Conservation (phyloP, 768 basidiomycete genomes). For the Cystobasidium tubakii region DNA sequence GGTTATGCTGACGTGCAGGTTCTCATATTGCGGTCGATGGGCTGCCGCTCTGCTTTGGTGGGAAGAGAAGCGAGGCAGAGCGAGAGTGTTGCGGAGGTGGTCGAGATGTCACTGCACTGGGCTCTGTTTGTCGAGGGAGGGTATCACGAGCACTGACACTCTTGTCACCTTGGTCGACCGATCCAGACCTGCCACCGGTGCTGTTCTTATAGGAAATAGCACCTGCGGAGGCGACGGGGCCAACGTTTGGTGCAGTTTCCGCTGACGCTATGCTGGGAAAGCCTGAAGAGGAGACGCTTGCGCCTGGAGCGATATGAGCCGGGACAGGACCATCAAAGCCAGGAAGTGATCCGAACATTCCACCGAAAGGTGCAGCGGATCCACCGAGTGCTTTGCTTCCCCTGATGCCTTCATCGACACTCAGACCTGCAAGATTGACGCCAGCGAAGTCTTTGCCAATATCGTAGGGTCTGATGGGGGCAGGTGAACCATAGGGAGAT, state of each 20-base stretch:
- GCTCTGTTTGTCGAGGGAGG: not conserved
- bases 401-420: constrained; percentile 19
- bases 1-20: too few species aligned
- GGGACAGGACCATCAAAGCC: constrained; percentile 20
- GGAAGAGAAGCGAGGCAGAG: not conserved
- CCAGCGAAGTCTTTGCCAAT: constrained; percentile 25
- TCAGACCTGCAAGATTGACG: constrained; percentile 2
- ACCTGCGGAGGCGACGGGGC: not conserved
- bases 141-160: not conserved
- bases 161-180: constrained; percentile 1
- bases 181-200: not conserved
- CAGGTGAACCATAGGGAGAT: constrained; percentile 27
- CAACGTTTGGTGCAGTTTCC: not conserved
- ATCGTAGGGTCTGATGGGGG: constrained; percentile 16
- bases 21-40: not conserved
- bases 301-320: not conserved
- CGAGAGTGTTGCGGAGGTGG: not conserved
- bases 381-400: not conserved
- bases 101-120: not conserved
- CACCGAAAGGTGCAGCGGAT: constrained; percentile 25
- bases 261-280: not conserved
- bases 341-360: constrained; percentile 31
- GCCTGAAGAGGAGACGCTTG: not conserved
- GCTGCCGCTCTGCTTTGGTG: not conserved
- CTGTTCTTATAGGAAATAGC: not conserved